phyloP scores from a whole-genome alignment of 306 rosid species.

The Cercis canadensis region DNA sequence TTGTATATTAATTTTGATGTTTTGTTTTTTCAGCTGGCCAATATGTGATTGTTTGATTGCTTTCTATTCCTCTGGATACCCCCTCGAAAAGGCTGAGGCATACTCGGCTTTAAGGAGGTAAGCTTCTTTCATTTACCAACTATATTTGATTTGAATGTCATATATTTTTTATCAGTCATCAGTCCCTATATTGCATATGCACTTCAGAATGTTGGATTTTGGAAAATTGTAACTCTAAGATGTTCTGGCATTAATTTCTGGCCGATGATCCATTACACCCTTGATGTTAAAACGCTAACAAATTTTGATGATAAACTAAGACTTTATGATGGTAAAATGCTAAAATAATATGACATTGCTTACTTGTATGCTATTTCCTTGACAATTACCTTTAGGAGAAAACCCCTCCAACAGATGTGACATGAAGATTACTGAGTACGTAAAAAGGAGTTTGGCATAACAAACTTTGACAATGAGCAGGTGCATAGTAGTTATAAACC shows the following conservation, averaged over 20 bases:
- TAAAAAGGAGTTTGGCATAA: conserved; percentile 17
- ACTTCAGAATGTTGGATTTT: conserved; percentile 17
- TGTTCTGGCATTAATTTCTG: conserved; percentile 22
- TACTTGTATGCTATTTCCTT: conserved; percentile 26
- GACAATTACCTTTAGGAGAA: conserved; percentile 16
- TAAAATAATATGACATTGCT: conserved; percentile 17
- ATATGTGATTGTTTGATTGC: conserved; percentile 95
- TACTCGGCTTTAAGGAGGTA: conserved; percentile 95
- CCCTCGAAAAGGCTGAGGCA: conserved; percentile 89
- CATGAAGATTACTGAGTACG: conserved; percentile 2
- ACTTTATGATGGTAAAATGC: neutral
- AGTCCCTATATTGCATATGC: neutral
- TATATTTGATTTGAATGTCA: conserved; percentile 32
- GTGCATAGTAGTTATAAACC: neutral
- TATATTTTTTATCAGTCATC: conserved; percentile 25
- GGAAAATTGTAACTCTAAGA: conserved; percentile 9
- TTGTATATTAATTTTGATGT: conserved; percentile 32
- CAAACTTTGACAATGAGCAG: conserved; percentile 14
- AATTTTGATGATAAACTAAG: no score
- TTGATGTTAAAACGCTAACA: conserved; percentile 7
- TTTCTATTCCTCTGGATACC: conserved; percentile 91
- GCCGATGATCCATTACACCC: conserved; percentile 19
- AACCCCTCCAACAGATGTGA: conserved; percentile 2
- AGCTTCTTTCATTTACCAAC: conserved; percentile 48
- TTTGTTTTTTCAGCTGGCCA: conserved; percentile 89